Base-by-base conservation (phyloP, 176 grass and related monocot species). In the Dendrocalamus sinicus region DNA sequence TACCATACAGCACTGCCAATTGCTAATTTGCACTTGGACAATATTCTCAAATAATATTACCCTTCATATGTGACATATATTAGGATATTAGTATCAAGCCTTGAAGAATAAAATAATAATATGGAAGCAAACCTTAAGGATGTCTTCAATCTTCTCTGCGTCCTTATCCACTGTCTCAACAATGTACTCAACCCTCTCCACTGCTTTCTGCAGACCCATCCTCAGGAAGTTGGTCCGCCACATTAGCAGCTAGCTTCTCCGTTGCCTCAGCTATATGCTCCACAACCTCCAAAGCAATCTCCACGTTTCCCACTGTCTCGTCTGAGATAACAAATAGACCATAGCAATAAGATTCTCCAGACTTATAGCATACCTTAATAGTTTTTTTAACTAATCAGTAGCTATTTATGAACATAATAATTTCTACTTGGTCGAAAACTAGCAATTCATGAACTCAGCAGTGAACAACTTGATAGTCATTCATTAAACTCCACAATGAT, bases 231-330 rank as follows among this genome's bases (percentile, higher is more conserved):
- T 74, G 44, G 6, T 81, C 71, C 2, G 91, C 87, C 24, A 95
- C 30, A 40, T 93, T 73, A 7, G 79, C 61, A 69, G 93, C 85
- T 46, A 95, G 44, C 53, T 98, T 93, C 70, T 95, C 87, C 6
- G 89, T 83, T 15, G 74, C 88, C 86, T 93, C 75, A 20, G 95
- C 91, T 76, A 92, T 14, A 83, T 92, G 89, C 67, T 90, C 93
- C 48, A 98, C 80, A 14, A 79, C 91, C 65, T 92, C 63, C 70
- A 76, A 51, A 44, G 62, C 53, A 72, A 78, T 86, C 54, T 88
- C 80, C 48, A 91, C 83, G 6, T 76, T 53, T 51, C 59, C 81
- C 35, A 88, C 82, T 0, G 80, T 20, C 72, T 89, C 85, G n/a
- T 89, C 93, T 98, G 76, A 83, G n/a, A 45, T 50, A 51, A 85